A percentile compares a stretch with the other conserved stretches of the same genome.
These are phyloP conservation scores for Arabis hirsuta DNA, from an alignment of 345 rosid genomes.

Conservation along the genomic window DNA sequence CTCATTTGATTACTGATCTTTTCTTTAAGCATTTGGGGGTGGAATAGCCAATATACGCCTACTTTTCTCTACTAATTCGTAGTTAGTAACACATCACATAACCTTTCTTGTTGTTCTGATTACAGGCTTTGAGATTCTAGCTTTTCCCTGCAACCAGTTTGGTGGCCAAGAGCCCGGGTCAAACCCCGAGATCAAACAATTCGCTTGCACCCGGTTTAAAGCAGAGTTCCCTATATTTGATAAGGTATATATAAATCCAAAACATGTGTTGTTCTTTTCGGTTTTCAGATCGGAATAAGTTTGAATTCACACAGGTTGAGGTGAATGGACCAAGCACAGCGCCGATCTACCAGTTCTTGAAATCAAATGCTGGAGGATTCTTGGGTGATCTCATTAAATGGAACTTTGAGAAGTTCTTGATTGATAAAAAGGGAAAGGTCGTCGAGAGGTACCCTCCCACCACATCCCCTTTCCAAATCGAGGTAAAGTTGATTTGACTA, in stretches of 20 bases:
- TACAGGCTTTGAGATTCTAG: constrained; percentile 84
- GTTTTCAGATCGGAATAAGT: not conserved
- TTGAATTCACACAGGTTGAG: constrained; percentile 60
- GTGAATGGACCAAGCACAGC: constrained; percentile 91
- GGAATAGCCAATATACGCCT: not conserved
- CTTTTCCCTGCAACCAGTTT: constrained; percentile 96
- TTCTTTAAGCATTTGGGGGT: not conserved
- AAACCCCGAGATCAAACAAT: constrained; percentile 76
- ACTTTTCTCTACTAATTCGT: not conserved
- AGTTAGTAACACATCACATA: not conserved
- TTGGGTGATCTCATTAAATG: constrained; percentile 83
- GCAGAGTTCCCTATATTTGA: constrained; percentile 95
- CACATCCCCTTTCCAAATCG: constrained; percentile 91
- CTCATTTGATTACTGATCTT: not conserved
- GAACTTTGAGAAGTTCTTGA: constrained; percentile 96
- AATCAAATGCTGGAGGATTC: constrained; percentile 84
- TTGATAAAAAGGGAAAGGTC: constrained; percentile 87
- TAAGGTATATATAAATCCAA: constrained; percentile 51
- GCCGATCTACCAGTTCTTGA: constrained; percentile 83
- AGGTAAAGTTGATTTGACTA: constrained; percentile 52
- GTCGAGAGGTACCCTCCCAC: constrained; percentile 91
- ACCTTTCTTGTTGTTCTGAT: constrained; percentile 9
- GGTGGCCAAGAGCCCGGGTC: constrained; percentile 88
- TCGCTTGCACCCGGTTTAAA: constrained; percentile 82
- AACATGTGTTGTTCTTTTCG: not conserved